Conservation (phyloP, 148 eudicot species). For the Camellia japonica region DNA sequence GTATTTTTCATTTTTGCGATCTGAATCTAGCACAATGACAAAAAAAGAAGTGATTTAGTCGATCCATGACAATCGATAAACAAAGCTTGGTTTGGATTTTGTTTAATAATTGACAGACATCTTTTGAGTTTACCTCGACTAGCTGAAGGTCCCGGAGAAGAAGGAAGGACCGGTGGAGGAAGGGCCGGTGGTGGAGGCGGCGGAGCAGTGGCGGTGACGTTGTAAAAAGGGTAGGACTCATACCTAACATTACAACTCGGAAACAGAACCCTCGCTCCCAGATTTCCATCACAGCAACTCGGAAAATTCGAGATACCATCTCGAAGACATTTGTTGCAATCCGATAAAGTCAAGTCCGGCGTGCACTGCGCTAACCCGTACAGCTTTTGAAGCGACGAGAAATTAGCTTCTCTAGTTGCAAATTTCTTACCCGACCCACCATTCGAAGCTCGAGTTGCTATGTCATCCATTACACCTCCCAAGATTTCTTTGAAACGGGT, state of each 20-base stretch:
- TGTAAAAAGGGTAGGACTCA: slow-evolving; percentile 29
- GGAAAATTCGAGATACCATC: slow-evolving; percentile 5
- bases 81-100: background rate
- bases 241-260: slow-evolving; percentile 31
- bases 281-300: background rate
- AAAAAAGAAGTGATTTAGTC: no score
- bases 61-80: background rate
- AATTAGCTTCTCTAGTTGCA: slow-evolving; percentile 4
- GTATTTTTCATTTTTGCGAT: no score
- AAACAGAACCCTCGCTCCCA: slow-evolving; percentile 20
- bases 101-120: no score
- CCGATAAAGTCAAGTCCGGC: slow-evolving; percentile 22
- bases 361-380: slow-evolving; percentile 43
- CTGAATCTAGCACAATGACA: no score
- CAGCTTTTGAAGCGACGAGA: background rate
- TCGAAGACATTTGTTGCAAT: slow-evolving; percentile 30
- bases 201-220: background rate
- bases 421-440: slow-evolving; percentile 21
- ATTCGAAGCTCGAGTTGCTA: slow-evolving; percentile 10
- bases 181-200: background rate
- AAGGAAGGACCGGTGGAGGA: background rate
- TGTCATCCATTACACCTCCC: background rate
- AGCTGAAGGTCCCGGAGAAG: background rate
- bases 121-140: background rate
- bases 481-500: slow-evolving; percentile 5